Percentiles rank a stretch among this genome's conserved stretches.
These are phyloP conservation scores for Endogone sp. DNA, from an alignment of 192 early-diverging fungal species.

Conservation along the genomic window DNA sequence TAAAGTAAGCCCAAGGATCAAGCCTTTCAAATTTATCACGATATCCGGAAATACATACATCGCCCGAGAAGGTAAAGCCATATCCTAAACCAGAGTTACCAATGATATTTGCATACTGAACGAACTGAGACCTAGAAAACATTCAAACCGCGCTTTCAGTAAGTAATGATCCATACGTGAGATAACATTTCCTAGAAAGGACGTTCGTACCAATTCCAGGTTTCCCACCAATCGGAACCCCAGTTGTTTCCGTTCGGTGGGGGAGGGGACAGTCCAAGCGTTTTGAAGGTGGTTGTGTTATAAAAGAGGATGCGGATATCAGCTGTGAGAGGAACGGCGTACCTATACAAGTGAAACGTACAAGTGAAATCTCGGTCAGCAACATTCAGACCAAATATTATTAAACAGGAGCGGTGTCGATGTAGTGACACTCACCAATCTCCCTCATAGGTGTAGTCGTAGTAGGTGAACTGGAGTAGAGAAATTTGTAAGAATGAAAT, in stretches of 20 bases:
- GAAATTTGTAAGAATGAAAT: neutral
- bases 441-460: conserved; percentile 10
- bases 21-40: neutral
- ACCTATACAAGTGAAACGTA: conserved; percentile 4
- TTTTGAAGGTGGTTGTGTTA: conserved; percentile 9
- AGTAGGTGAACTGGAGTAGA: conserved; percentile 6
- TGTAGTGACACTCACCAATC: conserved; percentile 3
- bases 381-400: neutral
- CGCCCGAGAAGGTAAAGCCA: conserved; percentile 8
- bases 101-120: neutral
- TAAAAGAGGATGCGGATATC: conserved; percentile 12
- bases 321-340: conserved; percentile 9
- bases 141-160: neutral
- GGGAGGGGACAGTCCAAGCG: conserved; percentile 4
- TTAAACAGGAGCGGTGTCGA: neutral
- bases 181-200: neutral
- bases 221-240: conserved; percentile 11
- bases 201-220: neutral
- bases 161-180: neutral
- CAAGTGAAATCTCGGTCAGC: neutral
- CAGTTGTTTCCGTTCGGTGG: conserved; percentile 9
- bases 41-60: neutral
- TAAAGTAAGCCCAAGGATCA: neutral
- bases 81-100: conserved; percentile 10
- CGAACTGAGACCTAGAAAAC: neutral